Evolutionary conservation across 2,329 filamentous ascomycete species (phyloP), one percentile per base, ranked within the genome.

Genomic region (Trichoderma citrinoviride): DNA sequence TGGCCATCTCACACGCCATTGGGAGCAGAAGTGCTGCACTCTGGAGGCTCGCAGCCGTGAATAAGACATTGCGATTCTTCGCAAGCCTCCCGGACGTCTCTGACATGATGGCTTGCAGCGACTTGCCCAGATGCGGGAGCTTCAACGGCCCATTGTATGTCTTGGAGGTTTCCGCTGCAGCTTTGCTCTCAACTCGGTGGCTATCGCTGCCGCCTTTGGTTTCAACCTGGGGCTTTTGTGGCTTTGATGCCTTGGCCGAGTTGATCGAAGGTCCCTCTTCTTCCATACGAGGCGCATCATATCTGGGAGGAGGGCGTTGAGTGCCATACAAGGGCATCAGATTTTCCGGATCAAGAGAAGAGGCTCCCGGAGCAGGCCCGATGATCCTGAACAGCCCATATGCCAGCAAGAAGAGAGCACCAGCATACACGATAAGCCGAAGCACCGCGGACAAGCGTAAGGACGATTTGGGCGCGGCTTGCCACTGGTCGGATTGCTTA

Each of bases 1-100:
- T 76, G 7, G 88, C 88, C 93, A 97, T 97, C 71, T 91, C 86
- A 76, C 95, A 98, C 6, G 93, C 92, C 73, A 97, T 81, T 0
- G 93, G 92, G 37, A 97, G 79, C 61, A 97, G 75, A 37, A 85
- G 84, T 0, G 91, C 84, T 17, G 88, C 86, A 73, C 91, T 95
- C 74, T 85, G 85, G 57, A 96, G 77, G 67, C 84, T 93, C 0
- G 91, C 88, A 3, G 90, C 88, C 5, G 88, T 89, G 73, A 97
- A 97, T 3, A 97, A 76, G 17, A 97, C 83, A 71, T 93, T 93
- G 57, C 84, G 84, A 72, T 90, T 91, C 43, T 77, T 73, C 37
- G 73, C 67, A 61, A 79, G 78, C 55, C 77, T 76, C 5, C 87
- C 87, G 27, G 79, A 78, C 0, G 85, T 87, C 21, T 76, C 79